Percentiles rank a stretch among this genome's conserved stretches.
Evolutionary conservation across 768 basidiomycete genomes (phyloP).

Genomic region (Cystofilobasidium bisporidii): DNA sequence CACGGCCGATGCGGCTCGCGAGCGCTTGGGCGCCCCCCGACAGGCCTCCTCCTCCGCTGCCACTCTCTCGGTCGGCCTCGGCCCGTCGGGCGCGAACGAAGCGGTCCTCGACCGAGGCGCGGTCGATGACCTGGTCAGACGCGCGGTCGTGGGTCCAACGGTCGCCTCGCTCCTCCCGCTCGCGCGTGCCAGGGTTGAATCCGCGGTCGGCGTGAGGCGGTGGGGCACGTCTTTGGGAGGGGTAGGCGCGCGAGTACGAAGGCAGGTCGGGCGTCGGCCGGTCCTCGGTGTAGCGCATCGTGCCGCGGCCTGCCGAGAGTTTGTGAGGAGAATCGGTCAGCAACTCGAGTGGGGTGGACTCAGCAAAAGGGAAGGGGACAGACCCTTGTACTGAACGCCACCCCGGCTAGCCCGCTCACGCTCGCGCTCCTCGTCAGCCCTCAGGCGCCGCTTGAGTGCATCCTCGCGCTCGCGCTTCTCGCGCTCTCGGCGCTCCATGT

Average conservation of each 20-base stretch:
- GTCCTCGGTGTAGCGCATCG: constrained; percentile 25
- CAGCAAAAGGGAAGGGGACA: too few species aligned
- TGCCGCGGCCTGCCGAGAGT: constrained; percentile 21
- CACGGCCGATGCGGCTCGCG: background rate
- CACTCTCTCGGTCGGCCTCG: background rate
- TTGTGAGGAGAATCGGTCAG: background rate
- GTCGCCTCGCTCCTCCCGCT: background rate
- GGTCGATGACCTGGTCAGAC: background rate
- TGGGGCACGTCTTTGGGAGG: background rate
- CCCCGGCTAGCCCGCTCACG: background rate
- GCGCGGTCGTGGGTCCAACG: constrained; percentile 1
- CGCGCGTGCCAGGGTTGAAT: background rate
- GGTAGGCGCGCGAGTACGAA: constrained; percentile 9
- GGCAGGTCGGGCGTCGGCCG: constrained; percentile 17
- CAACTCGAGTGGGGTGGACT: too few species aligned
- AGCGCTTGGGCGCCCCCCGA: background rate
- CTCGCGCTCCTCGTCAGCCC: constrained; percentile 14
- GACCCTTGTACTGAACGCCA: constrained; percentile 21
- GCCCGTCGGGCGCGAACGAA: background rate
- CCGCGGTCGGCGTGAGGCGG: background rate
- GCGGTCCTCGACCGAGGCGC: background rate
- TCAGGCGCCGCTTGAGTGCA: constrained; percentile 8
- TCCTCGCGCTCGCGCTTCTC: constrained; percentile 23
- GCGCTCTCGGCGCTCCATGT: constrained; percentile 4
- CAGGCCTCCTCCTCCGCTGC: too few species aligned